Evolutionary conservation across 2,329 filamentous ascomycete species (phyloP).

Genomic region (Penicillium sp.): DNA sequence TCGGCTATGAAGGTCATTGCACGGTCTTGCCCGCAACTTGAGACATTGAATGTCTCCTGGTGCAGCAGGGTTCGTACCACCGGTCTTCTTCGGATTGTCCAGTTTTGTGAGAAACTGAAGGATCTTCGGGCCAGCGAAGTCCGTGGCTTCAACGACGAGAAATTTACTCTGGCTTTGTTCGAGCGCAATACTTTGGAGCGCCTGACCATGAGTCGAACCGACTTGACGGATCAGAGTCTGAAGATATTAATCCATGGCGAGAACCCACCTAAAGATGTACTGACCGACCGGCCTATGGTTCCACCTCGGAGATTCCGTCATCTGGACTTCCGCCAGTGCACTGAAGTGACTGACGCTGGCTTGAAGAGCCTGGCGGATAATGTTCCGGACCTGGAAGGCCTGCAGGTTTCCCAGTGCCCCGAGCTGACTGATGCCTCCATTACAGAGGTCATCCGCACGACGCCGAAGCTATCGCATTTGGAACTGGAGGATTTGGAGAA

Average conservation of each 20-base stretch:
- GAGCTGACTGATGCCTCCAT: slow-evolving; percentile 70
- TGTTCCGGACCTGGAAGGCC: slow-evolving; percentile 73
- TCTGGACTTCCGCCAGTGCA: slow-evolving; percentile 78
- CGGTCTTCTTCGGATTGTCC: slow-evolving; percentile 68
- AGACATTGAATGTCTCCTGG: slow-evolving; percentile 87
- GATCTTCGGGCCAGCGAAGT: slow-evolving; percentile 83
- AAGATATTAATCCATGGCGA: slow-evolving; percentile 69
- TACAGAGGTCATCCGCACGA: slow-evolving; percentile 66
- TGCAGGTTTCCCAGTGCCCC: slow-evolving; percentile 77
- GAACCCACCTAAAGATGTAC: slow-evolving; percentile 72
- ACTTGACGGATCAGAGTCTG: slow-evolving; percentile 71
- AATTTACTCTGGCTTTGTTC: slow-evolving; percentile 72
- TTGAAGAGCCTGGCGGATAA: slow-evolving; percentile 69
- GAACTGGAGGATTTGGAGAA: slow-evolving; percentile 82
- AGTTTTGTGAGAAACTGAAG: slow-evolving; percentile 66
- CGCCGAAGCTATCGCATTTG: slow-evolving; percentile 74
- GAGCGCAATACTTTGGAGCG: slow-evolving; percentile 75
- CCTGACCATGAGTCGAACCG: slow-evolving; percentile 73
- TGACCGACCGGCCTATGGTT: slow-evolving; percentile 72
- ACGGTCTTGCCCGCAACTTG: slow-evolving; percentile 73
- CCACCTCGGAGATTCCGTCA: slow-evolving; percentile 75
- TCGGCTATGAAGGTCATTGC: slow-evolving; percentile 82
- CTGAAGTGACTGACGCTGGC: slow-evolving; percentile 66
- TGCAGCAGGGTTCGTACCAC: slow-evolving; percentile 78
- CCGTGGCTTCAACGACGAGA: slow-evolving; percentile 68